Base-by-base conservation (phyloP, 1,284 basidiomycete species). In the Ceratobasidium sp. region DNA sequence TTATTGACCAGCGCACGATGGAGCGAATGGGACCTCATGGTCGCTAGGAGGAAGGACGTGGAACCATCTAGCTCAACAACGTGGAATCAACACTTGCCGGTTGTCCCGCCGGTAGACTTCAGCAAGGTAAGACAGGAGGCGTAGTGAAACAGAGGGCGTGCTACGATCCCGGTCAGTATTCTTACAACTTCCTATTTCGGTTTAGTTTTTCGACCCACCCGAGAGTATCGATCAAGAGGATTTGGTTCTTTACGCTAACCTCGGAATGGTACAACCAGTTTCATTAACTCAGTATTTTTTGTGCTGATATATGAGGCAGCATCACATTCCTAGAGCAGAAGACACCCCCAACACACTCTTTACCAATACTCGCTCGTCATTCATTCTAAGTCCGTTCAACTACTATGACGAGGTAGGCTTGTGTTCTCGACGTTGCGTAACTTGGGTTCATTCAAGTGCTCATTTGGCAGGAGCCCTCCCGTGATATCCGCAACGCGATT, bases 381-480 rank as follows among this genome's bases (percentile, higher is more conserved):
- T 92, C 82, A 85, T 91, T 79, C 83, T 92, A n/a, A 87, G 88
- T 0, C 91, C 90, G 2, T 85, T 91, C 80, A 92, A 92, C 84
- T 92, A 89, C 85, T 90, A 91, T 83, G 90, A 91, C 83, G 84
- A 33, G 33, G 33, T 33, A 33, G 2, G 33, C 33, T 33, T 33
- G 4, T 33, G 4, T 33, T 33, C 33, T 33, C 4, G 33, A 33
- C 33, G 33, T 33, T 33, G 33, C 4, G 33, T 33, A 33, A 33
- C 33, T 33, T 33, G 4, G 33, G 33, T 33, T 33, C 33, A 33
- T 33, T 91, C 83, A 23, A 15, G 13, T 15, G 42, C 62, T 65
- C 42, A 44, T 44, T 15, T 40, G n/a, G 42, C 40, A 42, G 61
- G 82, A 83, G 42, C 75, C 61, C 6, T 68, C 64, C 23, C 62